Base-by-base conservation (phyloP, 805 yeast genomes). In the Lachancea nothofagi region DNA sequence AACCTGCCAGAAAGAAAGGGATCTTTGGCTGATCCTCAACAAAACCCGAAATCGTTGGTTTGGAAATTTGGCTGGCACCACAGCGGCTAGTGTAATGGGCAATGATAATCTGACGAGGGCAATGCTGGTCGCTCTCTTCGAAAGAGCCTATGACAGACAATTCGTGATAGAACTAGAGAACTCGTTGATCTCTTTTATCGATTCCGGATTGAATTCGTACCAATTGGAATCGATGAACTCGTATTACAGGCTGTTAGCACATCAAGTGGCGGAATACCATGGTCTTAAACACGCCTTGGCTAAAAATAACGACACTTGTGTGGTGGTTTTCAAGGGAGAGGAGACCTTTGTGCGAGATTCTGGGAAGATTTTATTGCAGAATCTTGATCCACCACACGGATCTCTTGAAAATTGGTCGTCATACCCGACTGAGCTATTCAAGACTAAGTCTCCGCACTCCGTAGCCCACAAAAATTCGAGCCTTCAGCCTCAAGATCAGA, bases 191-290 rank as follows among this genome's bases (percentile, higher is more conserved):
- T 64, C 61, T 18, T 76, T 78, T 49, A 65, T 75, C 26, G 49
- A 64, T 6, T 61, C 67, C 35, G 64, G 49, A 51, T 70, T 49
- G 38, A 66, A 53, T 50, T 67, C 59, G 47, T 68, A 54, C 58
- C 71, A 48, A 46, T 53, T 75, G 53, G 66, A 66, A 28, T 74
- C 83, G 5, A 71, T 77, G 71, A 83, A 83, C 56, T 78, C 87
- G 2, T 83, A 78, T 55, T 78, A 76, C 48, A 64, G 90, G 48
- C 63, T 83, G 33, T 60, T 83, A 39, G 71, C 82, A 0, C 89
- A 83, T 57, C 83, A 80, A 47, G 62, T 81, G 25, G 84, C 88
- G 4, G 81, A 77, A 27, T 80, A 80, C 54, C 79, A 80, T 51
- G 64, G 68, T 18, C 56, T 82, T 41, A 78, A 77, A 30, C 89